These are phyloP conservation scores for Balansia obtecta DNA, from an alignment of 2,329 filamentous ascomycete species.

Conservation along the genomic window DNA sequence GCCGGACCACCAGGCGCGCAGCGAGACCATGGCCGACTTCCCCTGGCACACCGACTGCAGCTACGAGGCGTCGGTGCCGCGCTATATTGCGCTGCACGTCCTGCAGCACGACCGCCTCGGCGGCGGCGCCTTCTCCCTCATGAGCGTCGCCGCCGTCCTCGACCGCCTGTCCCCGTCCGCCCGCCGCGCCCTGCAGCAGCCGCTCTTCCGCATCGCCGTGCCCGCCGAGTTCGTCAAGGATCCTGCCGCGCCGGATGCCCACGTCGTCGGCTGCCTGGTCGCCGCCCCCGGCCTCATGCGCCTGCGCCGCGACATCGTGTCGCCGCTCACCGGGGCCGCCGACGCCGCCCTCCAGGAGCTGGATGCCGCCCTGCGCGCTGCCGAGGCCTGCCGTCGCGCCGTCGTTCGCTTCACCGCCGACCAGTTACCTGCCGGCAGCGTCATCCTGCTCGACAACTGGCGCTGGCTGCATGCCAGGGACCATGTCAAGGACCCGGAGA, in stretches of 20 bases:
- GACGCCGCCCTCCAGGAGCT: constrained; percentile 14
- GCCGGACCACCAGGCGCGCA: constrained; percentile 21
- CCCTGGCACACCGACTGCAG: constrained; percentile 33
- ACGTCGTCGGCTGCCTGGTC: no score
- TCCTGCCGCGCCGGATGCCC: neutral
- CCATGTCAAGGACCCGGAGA: neutral
- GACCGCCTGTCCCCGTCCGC: constrained; percentile 14
- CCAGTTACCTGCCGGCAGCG: constrained; percentile 15
- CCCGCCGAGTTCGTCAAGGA: constrained; percentile 24
- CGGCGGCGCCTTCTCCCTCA: constrained; percentile 26
- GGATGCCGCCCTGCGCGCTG: constrained; percentile 7
- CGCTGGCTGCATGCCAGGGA: constrained; percentile 1
- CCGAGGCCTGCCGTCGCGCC: neutral
- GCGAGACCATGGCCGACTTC: constrained; percentile 29
- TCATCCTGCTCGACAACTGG: constrained; percentile 21
- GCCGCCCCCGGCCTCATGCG: no score
- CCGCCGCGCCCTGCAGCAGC: constrained; percentile 10
- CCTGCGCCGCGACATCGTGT: constrained; percentile 20
- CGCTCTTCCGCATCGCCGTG: constrained; percentile 20
- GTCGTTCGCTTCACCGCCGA: constrained; percentile 15
- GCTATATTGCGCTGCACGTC: constrained; percentile 29
- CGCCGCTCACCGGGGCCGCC: constrained; percentile 14
- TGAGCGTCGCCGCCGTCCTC: constrained; percentile 20
- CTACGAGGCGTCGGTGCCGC: constrained; percentile 24
- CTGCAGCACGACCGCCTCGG: constrained; percentile 27